Evolutionary conservation across 305 asterid species (phyloP), one percentile per base, ranked within the genome.

Genomic region (Rubia balearica): DNA sequence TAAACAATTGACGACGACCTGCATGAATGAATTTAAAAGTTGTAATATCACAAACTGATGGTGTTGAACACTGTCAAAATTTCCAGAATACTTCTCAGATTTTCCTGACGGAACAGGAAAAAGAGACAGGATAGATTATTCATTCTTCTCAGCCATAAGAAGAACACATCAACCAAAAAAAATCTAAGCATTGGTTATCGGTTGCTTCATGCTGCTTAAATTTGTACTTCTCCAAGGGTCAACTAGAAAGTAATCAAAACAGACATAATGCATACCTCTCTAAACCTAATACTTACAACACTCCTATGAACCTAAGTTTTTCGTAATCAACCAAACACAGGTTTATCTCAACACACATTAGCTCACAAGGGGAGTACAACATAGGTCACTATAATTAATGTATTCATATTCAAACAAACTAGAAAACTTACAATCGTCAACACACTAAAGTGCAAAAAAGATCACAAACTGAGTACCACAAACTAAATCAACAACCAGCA

Each of bases 1-100:
- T 79, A 78, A 93, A 88, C 74, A 91, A 79, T 76, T 83, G 88
- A 61, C 83, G 86, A 71, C 79, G 77, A 61, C 98, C 98, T 87
- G 74, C 71, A 77, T 73, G 77, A 79, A 16, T 46, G 9, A 53
- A 48, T 14, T 6, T 14, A 11, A 6, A 21, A 67, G 14, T 33
- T 53, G 17, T 12, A 51, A 2, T 4, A 41, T 1, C n/a, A 57
- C 49, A 69, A 17, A 33, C 38, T 5, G 19, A 36, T 16, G 55
- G 56, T 64, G 33, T 56, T 40, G 43, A 65, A 27, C 11, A 19
- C 6, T n/a, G 22, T n/a, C 53, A 43, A 11, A 12, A 10, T 5
- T 59, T 8, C 11, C 33, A 11, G 38, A 69, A 38, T 36, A 51
- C 19, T 11, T 53, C 24, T 30, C 75, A 61, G 55, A 45, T 4